These are phyloP conservation scores for Septoria linicola DNA, from an alignment of 2,329 filamentous ascomycete species.

Conservation along the genomic window DNA sequence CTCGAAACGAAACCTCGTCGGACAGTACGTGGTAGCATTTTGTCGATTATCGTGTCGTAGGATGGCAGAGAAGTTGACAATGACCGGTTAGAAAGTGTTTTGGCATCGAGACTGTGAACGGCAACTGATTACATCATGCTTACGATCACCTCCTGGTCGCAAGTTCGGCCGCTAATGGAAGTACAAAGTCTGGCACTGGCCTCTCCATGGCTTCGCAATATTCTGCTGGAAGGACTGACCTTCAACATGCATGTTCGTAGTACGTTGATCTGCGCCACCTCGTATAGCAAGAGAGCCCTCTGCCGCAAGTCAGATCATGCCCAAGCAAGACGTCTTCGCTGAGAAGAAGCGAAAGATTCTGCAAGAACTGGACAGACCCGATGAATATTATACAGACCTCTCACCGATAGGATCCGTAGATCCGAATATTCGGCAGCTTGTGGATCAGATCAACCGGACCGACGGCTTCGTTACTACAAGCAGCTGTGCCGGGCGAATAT, in stretches of 20 bases:
- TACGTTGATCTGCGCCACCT: neutral
- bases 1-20: constrained; percentile 13
- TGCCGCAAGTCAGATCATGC: neutral
- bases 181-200: constrained; percentile 1
- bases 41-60: neutral
- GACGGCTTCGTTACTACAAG: constrained; percentile 85
- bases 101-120: neutral
- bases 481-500: constrained; percentile 84
- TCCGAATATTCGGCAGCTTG: constrained; percentile 70
- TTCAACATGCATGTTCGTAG: neutral
- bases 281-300: neutral
- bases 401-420: constrained; percentile 90
- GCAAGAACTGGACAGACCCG: constrained; percentile 65
- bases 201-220: constrained; percentile 2
- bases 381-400: constrained; percentile 72
- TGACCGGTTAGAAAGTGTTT: too few species aligned
- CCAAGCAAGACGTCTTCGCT: constrained; percentile 10
- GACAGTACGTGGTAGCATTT: constrained; percentile 19
- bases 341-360: constrained; percentile 72
- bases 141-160: too few species aligned
- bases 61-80: neutral
- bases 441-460: constrained; percentile 72
- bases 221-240: neutral
- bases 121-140: neutral
- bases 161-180: constrained; percentile 1